Evolutionary conservation across 208 protist species (phyloP).

Genomic region (Sergeia podlipaevii): DNA sequence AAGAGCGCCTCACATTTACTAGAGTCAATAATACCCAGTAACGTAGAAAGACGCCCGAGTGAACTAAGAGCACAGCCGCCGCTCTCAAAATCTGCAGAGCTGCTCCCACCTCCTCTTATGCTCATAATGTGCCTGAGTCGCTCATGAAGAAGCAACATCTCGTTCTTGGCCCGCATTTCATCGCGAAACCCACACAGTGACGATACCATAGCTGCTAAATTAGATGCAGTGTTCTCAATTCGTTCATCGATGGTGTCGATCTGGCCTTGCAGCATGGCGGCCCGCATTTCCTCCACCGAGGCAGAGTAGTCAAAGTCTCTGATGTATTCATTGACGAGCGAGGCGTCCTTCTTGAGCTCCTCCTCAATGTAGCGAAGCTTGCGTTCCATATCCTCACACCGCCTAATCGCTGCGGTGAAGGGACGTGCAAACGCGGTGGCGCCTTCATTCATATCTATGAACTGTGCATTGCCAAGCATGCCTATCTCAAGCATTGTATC

Average conservation of each 20-base stretch:
- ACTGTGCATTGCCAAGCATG: constrained; percentile 86
- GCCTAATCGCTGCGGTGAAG: constrained; percentile 89
- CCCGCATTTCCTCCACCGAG: constrained; percentile 5
- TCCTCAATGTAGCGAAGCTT: constrained; percentile 80
- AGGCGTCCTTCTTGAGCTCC: constrained; percentile 44
- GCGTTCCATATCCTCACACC: constrained; percentile 90
- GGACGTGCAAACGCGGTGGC: constrained; percentile 84
- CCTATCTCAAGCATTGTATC: constrained; percentile 90
- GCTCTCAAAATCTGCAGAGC: background rate
- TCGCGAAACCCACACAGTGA: constrained; percentile 37
- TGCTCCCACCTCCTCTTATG: background rate
- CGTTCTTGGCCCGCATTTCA: constrained; percentile 44
- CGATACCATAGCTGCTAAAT: constrained; percentile 28
- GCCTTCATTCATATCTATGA: constrained; percentile 81
- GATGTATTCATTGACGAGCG: background rate
- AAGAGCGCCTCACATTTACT: constrained; percentile 47
- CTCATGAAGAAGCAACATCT: constrained; percentile 16
- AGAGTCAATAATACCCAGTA: constrained; percentile 22
- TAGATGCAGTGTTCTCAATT: constrained; percentile 28
- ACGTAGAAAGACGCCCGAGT: constrained; percentile 10
- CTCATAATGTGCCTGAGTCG: constrained; percentile 4
- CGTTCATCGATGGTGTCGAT: constrained; percentile 22
- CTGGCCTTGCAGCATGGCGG: background rate
- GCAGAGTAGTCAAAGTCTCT: constrained; percentile 14
- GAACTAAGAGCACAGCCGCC: background rate